A percentile compares a stretch with the other conserved stretches of the same genome.
These are phyloP conservation scores for Pichia sp. DNA, from an alignment of 1,139 yeast genomes.

Conservation along the genomic window DNA sequence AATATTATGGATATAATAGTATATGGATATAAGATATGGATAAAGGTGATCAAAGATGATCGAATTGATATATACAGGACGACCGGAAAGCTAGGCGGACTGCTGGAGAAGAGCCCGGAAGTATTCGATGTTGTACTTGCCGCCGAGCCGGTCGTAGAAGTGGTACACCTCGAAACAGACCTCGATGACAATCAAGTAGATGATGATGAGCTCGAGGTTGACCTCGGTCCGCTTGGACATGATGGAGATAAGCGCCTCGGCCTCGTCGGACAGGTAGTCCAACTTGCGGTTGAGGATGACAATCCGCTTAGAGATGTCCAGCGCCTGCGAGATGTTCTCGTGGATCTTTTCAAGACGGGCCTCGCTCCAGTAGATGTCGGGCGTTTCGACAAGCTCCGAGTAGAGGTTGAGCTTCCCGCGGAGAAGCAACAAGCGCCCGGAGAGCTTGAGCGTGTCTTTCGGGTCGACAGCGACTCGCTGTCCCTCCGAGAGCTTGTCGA, in stretches of 20 bases:
- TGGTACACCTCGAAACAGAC: conserved; percentile 75
- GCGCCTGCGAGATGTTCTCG: conserved; percentile 59
- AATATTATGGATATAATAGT: no score
- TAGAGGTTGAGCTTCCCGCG: conserved; percentile 80
- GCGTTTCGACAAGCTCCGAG: conserved; percentile 88
- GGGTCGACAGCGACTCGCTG: conserved; percentile 52
- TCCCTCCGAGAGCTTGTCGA: conserved; percentile 66
- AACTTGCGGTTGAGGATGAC: conserved; percentile 75
- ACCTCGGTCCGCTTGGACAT: conserved; percentile 74
- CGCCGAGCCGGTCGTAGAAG: conserved; percentile 42
- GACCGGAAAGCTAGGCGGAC: not conserved
- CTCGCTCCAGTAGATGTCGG: conserved; percentile 90
- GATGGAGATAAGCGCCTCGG: conserved; percentile 69
- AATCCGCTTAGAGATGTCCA: conserved; percentile 76
- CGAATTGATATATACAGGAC: no score
- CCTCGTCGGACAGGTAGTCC: conserved; percentile 88
- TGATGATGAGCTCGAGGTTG: conserved; percentile 83
- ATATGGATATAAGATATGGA: no score
- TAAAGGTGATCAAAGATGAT: no score
- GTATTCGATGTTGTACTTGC: conserved; percentile 19
- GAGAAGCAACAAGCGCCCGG: conserved; percentile 69
- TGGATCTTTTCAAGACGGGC: conserved; percentile 77
- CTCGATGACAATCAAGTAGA: conserved; percentile 74
- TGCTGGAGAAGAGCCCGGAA: conserved; percentile 10
- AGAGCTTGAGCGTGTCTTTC: conserved; percentile 59